Evolutionary conservation across 495 filamentous ascomycete species (phyloP).

Genomic region (Lasiosphaeris hirsuta): DNA sequence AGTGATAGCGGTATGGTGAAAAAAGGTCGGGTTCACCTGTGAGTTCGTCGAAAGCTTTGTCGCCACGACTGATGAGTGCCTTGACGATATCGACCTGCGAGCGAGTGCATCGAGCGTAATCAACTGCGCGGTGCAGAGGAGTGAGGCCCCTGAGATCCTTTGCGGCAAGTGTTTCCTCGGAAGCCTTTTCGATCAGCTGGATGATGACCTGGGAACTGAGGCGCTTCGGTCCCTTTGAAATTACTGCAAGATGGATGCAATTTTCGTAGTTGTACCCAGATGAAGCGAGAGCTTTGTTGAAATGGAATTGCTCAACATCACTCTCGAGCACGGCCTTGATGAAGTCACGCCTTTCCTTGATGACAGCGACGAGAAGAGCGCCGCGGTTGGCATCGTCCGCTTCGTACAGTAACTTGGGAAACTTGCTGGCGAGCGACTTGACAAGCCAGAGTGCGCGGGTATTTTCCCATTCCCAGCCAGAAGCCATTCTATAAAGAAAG

Average conservation of each 20-base stretch:
- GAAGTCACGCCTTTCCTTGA: not conserved
- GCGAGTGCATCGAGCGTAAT: not conserved
- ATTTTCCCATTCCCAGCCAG: too few relatives aligned
- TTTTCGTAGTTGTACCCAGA: not conserved
- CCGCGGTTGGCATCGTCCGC: not conserved
- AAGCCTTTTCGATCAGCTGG: not conserved
- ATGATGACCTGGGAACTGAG: not conserved
- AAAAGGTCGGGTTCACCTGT: not conserved
- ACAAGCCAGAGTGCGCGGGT: not conserved
- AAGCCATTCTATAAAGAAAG: too few relatives aligned
- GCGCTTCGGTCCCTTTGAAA: not conserved
- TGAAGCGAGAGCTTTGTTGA: not conserved
- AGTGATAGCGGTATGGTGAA: not conserved
- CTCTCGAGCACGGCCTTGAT: not conserved
- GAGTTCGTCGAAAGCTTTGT: not conserved
- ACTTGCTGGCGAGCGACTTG: not conserved
- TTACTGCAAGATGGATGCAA: not conserved
- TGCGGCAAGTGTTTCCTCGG: not conserved
- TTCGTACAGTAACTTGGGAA: not conserved
- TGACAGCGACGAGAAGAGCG: not conserved
- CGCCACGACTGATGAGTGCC: not conserved
- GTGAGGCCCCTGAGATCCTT: not conserved
- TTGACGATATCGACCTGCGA: not conserved
- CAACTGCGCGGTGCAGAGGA: not conserved
- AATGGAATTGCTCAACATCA: not conserved